Evolutionary conservation across 1,284 basidiomycete species (phyloP).

Genomic region (Flammula alnicola): DNA sequence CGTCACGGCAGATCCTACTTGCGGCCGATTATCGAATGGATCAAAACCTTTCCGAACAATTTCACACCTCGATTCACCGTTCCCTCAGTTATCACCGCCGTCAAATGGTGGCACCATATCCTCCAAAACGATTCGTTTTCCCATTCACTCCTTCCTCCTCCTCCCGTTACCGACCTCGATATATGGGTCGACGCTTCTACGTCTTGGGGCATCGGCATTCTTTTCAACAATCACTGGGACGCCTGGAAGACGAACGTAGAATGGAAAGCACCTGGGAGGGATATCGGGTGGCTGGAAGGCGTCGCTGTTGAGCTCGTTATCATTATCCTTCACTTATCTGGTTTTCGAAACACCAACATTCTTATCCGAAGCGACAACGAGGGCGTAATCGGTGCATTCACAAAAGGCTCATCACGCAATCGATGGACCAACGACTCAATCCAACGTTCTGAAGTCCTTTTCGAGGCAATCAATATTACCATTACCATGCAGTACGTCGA

Average conservation of each 20-base stretch:
- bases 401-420: background rate
- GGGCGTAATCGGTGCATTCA: constrained; percentile 9
- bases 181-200: constrained; percentile 34
- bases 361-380: constrained; percentile 8
- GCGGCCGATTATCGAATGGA: constrained; percentile 19
- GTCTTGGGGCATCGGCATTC: too few relatives aligned
- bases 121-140: constrained; percentile 7
- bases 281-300: constrained; percentile 39
- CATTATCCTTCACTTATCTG: background rate
- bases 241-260: constrained; percentile 20
- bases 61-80: constrained; percentile 14
- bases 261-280: constrained; percentile 24
- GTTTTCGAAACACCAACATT: background rate
- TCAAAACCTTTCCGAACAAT: constrained; percentile 18
- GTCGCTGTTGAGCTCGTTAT: constrained; percentile 21
- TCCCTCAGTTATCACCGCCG: constrained; percentile 22
- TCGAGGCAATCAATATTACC: background rate
- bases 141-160: constrained; percentile 16
- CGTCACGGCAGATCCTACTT: constrained; percentile 23
- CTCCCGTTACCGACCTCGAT: constrained; percentile 19
- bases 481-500: constrained; percentile 3
- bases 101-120: constrained; percentile 33
- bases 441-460: constrained; percentile 4
- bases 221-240: constrained; percentile 25
- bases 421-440: constrained; percentile 2